Percentiles rank a stretch among this genome's conserved stretches.
Evolutionary conservation across 1,284 basidiomycete species (phyloP).

Genomic region (Abortiporus biennis): DNA sequence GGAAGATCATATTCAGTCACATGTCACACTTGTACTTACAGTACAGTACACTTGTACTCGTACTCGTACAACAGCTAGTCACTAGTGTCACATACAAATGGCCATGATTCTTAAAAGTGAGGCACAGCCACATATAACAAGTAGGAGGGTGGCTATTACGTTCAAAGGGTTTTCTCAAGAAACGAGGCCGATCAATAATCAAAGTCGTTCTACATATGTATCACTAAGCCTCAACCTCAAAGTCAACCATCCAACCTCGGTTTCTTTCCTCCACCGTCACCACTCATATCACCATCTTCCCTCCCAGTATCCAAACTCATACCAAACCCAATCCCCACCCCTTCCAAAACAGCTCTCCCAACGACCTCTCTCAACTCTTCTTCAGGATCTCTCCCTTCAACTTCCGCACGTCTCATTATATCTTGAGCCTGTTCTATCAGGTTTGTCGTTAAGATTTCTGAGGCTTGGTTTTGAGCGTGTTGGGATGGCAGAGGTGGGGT

Average conservation of each 20-base stretch:
- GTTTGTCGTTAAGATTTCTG: conserved; percentile 62
- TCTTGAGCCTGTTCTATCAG: conserved; percentile 62
- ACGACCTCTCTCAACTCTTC: conserved; percentile 54
- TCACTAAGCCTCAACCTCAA: not conserved
- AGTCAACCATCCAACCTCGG: conserved; percentile 19
- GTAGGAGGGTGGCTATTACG: too few relatives aligned
- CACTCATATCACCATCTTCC: not conserved
- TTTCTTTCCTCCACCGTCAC: conserved; percentile 22
- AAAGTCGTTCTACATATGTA: too few relatives aligned
- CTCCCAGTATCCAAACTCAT: conserved; percentile 29
- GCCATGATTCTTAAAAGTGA: too few relatives aligned
- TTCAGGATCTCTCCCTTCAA: conserved; percentile 55
- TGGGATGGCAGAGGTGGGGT: conserved; percentile 44
- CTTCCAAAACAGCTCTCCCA: conserved; percentile 52
- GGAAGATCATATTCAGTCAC: too few relatives aligned
- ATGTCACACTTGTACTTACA: too few relatives aligned
- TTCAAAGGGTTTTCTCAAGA: too few relatives aligned
- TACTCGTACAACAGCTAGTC: too few relatives aligned
- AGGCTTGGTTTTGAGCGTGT: conserved; percentile 61
- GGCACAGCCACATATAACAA: too few relatives aligned
- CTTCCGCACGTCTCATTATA: conserved; percentile 62
- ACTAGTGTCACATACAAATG: too few relatives aligned
- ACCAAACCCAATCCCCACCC: conserved; percentile 52
- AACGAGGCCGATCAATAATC: too few relatives aligned
- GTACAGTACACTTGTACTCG: too few relatives aligned